phyloP scores from a whole-genome alignment of 2,329 filamentous ascomycete genomes.

The Waltergamsia citrina region DNA sequence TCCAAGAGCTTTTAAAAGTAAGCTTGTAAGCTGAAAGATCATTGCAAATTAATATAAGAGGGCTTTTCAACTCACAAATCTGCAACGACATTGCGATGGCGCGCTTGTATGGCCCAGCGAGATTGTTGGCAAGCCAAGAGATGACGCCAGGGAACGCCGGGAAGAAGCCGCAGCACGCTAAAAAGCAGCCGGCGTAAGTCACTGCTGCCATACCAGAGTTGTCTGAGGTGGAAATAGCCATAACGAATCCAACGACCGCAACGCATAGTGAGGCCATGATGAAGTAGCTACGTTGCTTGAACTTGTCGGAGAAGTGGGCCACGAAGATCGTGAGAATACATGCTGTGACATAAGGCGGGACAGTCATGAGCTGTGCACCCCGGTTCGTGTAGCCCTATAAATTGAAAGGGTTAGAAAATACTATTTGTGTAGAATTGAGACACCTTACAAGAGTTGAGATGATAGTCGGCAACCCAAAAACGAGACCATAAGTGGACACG shows the following conservation, averaged over 20 bases:
- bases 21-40: too few relatives aligned
- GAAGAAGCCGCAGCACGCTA: slow-evolving; percentile 82
- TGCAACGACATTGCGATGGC: slow-evolving; percentile 81
- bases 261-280: slow-evolving; percentile 67
- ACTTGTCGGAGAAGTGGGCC: slow-evolving; percentile 67
- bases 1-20: too few relatives aligned
- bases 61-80: slow-evolving; percentile 53
- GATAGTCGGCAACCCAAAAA: slow-evolving; percentile 60
- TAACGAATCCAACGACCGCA: slow-evolving; percentile 67
- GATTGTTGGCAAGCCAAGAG: slow-evolving; percentile 83
- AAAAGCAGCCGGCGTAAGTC: slow-evolving; percentile 75
- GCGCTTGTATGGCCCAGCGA: slow-evolving; percentile 84
- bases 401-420: too few relatives aligned
- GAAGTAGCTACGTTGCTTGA: slow-evolving; percentile 63
- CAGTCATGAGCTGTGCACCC: slow-evolving; percentile 35
- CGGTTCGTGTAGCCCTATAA: slow-evolving; percentile 27
- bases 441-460: slow-evolving; percentile 52
- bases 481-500: slow-evolving; percentile 67
- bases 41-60: too few relatives aligned
- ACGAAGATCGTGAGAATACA: slow-evolving; percentile 24
- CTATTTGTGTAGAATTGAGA: too few relatives aligned
- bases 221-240: slow-evolving; percentile 57
- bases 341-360: slow-evolving; percentile 28
- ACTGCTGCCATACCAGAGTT: slow-evolving; percentile 40
- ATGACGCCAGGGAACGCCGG: slow-evolving; percentile 82